Conservation (phyloP, 1,139 yeast genomes). For the Taphrina communis region DNA sequence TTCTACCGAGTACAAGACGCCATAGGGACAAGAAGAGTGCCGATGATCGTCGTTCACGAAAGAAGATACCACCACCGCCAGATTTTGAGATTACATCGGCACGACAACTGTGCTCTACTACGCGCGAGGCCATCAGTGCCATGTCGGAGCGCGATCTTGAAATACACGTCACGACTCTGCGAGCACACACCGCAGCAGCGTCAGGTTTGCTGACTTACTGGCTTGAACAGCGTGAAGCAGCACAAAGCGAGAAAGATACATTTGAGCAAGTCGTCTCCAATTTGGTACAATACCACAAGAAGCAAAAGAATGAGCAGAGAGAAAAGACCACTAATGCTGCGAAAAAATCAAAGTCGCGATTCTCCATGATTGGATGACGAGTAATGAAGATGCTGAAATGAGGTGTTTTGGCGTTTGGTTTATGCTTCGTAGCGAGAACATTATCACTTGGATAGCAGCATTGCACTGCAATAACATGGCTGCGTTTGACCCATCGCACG, state of each 20-base stretch:
- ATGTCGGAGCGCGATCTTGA: constrained; percentile 52
- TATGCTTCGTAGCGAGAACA: not conserved
- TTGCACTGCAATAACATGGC: not conserved
- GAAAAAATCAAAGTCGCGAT: constrained; percentile 26
- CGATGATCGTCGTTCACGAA: constrained; percentile 15
- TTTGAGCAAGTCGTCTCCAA: constrained; percentile 75
- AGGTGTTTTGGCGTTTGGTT: constrained; percentile 6
- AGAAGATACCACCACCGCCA: constrained; percentile 35
- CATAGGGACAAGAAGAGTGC: constrained; percentile 41
- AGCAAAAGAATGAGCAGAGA: constrained; percentile 31
- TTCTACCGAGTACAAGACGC: constrained; percentile 28
- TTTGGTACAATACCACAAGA: constrained; percentile 53
- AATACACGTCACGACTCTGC: constrained; percentile 48
- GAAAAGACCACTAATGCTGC: constrained; percentile 11
- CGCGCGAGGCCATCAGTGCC: constrained; percentile 51
- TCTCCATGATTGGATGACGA: constrained; percentile 17
- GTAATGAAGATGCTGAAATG: not conserved
- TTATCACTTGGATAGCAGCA: not conserved
- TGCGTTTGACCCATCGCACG: too few species aligned
- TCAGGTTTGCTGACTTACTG: constrained; percentile 58
- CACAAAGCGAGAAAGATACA: constrained; percentile 64
- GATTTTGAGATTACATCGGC: constrained; percentile 43
- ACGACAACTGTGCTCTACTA: constrained; percentile 50
- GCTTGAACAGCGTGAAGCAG: constrained; percentile 57
- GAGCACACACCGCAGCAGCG: constrained; percentile 49